A percentile compares a stretch with the other conserved stretches of the same genome.
Conservation (phyloP, 768 basidiomycete genomes). For the Kwoniella europaea region DNA sequence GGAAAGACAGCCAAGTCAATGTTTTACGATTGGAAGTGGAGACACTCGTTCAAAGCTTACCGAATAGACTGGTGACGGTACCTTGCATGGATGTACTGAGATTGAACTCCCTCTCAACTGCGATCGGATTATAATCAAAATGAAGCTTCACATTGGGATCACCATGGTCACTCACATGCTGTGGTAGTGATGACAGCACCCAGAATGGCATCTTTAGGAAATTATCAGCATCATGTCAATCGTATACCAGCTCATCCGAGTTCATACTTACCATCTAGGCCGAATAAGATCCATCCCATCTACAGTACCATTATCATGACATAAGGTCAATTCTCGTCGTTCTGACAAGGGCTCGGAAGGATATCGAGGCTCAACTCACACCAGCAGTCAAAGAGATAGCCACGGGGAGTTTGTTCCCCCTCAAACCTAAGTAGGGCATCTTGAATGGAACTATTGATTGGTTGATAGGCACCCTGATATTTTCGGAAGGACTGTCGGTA, state of each 20-base stretch:
- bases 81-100: conserved; percentile 23
- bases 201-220: conserved; percentile 11
- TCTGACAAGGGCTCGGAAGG: neutral
- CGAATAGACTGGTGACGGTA: conserved; percentile 19
- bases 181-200: conserved; percentile 18
- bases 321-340: neutral
- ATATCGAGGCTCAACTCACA: conserved; percentile 10
- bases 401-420: conserved; percentile 26
- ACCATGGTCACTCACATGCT: too few relatives aligned
- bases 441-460: neutral
- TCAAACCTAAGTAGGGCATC: conserved; percentile 30
- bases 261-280: conserved; percentile 9
- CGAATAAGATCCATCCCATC: conserved; percentile 23
- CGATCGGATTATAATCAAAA: too few relatives aligned
- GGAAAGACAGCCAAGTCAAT: too few relatives aligned
- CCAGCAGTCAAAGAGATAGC: conserved; percentile 29
- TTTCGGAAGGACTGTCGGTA: neutral
- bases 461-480: neutral
- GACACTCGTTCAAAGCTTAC: too few relatives aligned
- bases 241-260: too few relatives aligned
- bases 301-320: too few relatives aligned
- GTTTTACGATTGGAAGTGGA: too few relatives aligned
- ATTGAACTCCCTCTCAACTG: conserved; percentile 13
- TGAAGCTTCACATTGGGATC: too few relatives aligned
- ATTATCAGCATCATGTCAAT: neutral